Percentiles rank a stretch among this genome's conserved stretches.
phyloP scores from a whole-genome alignment of 805 yeast species.

The Ogataea pignaliae region DNA sequence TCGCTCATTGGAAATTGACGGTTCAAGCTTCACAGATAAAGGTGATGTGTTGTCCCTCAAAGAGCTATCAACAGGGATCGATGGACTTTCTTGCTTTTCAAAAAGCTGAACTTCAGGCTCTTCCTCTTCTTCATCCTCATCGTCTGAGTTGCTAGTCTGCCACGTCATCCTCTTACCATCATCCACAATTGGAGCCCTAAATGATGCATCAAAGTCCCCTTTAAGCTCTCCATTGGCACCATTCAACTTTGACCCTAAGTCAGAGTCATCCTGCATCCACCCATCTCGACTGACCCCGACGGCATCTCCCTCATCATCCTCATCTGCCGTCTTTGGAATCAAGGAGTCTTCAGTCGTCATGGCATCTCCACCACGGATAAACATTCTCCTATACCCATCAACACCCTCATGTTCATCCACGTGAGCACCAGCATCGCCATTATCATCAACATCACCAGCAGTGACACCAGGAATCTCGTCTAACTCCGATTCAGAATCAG shows the following conservation, averaged over 20 bases:
- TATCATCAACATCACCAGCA: neutral
- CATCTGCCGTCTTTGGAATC: neutral
- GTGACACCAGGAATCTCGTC: no score
- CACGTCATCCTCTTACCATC: no score
- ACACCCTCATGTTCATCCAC: constrained; percentile 4
- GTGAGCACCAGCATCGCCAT: neutral
- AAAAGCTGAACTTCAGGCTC: neutral
- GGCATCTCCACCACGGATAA: constrained; percentile 1
- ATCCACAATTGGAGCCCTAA: no score
- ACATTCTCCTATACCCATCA: neutral
- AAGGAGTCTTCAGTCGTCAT: neutral
- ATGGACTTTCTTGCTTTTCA: no score
- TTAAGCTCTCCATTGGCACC: constrained; percentile 1
- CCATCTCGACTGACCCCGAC: no score
- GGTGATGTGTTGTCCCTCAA: no score
- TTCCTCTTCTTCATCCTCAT: constrained; percentile 2
- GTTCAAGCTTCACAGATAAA: no score
- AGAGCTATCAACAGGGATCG: no score
- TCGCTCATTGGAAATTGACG: no score
- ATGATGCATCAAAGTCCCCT: constrained; percentile 3
- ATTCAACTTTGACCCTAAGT: neutral
- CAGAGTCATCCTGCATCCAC: neutral
- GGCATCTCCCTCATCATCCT: neutral
- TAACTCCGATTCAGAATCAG: no score
- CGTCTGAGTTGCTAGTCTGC: neutral